Conservation (phyloP, 2,329 filamentous ascomycete genomes). For the Cercospora zeae-maydis region DNA sequence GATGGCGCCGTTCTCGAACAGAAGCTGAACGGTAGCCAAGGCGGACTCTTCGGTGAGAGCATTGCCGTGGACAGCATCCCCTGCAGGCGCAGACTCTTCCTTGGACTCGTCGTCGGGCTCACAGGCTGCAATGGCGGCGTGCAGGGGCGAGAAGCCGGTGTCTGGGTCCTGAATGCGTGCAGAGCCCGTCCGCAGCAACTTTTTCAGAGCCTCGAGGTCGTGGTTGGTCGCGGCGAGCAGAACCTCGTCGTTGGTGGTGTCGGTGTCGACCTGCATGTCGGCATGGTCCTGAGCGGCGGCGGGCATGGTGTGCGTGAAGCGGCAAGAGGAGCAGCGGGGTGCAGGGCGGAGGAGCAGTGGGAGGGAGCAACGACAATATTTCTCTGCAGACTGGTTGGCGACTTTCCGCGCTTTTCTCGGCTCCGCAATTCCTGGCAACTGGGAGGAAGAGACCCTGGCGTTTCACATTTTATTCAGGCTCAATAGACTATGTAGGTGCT, state of each 20-base stretch:
- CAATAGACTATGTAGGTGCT: too few species aligned
- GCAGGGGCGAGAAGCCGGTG: conserved; percentile 82
- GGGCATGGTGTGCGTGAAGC: not conserved
- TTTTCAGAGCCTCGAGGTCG: conserved; percentile 64
- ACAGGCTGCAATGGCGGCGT: conserved; percentile 74
- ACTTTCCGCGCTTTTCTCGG: not conserved
- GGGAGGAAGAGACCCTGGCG: not conserved
- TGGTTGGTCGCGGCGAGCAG: conserved; percentile 65
- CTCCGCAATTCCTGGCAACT: not conserved
- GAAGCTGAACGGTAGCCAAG: conserved; percentile 65
- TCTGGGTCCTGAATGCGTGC: conserved; percentile 74
- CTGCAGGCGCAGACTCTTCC: conserved; percentile 31
- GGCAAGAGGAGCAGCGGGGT: not conserved
- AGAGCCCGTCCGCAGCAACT: conserved; percentile 64
- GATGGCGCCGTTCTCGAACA: conserved; percentile 85
- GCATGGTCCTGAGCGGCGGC: conserved; percentile 14
- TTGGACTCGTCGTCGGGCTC: conserved; percentile 43
- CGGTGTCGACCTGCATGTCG: conserved; percentile 38
- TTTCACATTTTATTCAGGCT: conserved; percentile 4
- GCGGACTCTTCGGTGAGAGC: conserved; percentile 55
- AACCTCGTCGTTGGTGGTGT: conserved; percentile 55
- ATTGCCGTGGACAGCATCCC: conserved; percentile 35
- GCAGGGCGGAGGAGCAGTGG: not conserved
- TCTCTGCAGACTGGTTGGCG: not conserved
- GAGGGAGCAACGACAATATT: not conserved